Conservation (phyloP, 306 rosid species). For the Lathyrus aphaca region DNA sequence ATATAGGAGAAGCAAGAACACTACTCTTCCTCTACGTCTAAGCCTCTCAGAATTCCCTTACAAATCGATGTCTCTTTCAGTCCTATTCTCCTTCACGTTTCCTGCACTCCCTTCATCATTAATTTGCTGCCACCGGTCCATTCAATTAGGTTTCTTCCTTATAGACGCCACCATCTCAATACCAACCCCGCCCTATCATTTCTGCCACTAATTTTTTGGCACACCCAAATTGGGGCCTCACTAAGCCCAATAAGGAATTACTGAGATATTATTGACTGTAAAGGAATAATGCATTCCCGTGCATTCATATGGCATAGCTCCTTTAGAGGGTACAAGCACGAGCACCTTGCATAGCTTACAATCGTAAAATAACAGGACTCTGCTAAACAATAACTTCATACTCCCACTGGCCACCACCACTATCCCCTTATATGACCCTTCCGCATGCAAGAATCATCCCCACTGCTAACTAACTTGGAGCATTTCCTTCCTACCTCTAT, state of each 20-base stretch:
- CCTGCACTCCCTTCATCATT: background rate
- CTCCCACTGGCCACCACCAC: background rate
- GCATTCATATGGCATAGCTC: background rate
- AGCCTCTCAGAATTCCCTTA: background rate
- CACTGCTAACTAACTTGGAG: background rate
- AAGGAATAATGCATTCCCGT: background rate
- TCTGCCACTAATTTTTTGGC: background rate
- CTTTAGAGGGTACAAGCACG: background rate
- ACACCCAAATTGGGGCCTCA: background rate
- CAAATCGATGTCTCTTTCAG: background rate
- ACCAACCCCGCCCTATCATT: background rate
- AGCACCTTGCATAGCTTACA: background rate
- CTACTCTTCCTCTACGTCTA: background rate
- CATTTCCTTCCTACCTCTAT: background rate
- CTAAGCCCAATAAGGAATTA: background rate
- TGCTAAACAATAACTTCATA: background rate
- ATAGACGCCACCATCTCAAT: background rate
- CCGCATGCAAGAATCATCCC: background rate
- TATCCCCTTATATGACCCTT: background rate
- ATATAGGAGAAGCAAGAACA: too few species aligned
- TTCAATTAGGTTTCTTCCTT: slow-evolving; percentile 1
- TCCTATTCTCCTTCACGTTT: background rate
- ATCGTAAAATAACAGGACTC: background rate
- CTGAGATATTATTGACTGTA: background rate
- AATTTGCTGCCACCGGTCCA: background rate